Base-by-base conservation (phyloP, 768 basidiomycete species). In the Crucibulum laeve region DNA sequence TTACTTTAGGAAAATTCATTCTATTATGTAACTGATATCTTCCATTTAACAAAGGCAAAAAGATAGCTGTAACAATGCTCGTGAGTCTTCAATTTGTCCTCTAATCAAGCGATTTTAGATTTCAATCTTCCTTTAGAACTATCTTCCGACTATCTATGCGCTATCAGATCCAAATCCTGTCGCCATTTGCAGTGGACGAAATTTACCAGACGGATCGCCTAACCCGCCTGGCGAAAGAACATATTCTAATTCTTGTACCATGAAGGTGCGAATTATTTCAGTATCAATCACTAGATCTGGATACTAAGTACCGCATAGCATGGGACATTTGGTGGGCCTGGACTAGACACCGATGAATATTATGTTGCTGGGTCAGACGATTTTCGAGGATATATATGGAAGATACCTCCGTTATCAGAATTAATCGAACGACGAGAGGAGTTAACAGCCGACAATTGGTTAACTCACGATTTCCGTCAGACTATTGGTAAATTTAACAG, bases 301-400 rank as follows among this genome's bases (percentile, higher is more conserved):
- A 33, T 34, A 22, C 18, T 48, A 22, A 2, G 17, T 24, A 24
- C 42, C 41, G 26, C 50, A 38, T 45, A 90, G 85, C 84, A 89
- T 47, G 87, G 87, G 3, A 76, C 79, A 4, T 91, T 92, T 49
- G 86, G 89, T 26, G 77, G 79, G 2, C 71, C 73, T 1, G 74
- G 73, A 3, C 53, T 73, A 22, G 67, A 73, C 37, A 61, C 52
- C 18, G 84, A 86, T 43, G 59, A 70, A 23, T 77, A 83, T 52
- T 91, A 83, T 54, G 74, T 73, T 25, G 76, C 77, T n/a, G 90
- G 90, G 13, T 90, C 87, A 8, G 90, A 92, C 56, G 87, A 91
- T 59, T 91, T 91, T 56, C 71, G 80, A 26, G 78, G 73, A 15
- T 91, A 91, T 50, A 57, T 89, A 18, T 92, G 90, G 90, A 78